These are phyloP conservation scores for Chrysosphaeria jannelii DNA, from an alignment of 2,329 filamentous ascomycete genomes.

Conservation along the genomic window DNA sequence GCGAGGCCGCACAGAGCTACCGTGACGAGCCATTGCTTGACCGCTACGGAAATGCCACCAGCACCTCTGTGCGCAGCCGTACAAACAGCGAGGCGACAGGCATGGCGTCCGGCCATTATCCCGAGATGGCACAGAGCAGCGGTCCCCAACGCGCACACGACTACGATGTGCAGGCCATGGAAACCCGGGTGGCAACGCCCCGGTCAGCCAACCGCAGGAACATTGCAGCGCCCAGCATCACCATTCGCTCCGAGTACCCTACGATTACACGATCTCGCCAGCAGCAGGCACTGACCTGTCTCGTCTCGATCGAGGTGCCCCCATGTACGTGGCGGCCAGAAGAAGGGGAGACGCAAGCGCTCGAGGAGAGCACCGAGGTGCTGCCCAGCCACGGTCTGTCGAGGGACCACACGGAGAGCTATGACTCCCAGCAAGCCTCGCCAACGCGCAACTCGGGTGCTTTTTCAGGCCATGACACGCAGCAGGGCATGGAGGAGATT, in stretches of 20 bases:
- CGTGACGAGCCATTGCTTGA: constrained; percentile 17
- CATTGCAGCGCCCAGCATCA: constrained; percentile 75
- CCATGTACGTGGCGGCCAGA: constrained; percentile 78
- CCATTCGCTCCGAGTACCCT: constrained; percentile 85
- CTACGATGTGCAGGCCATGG: constrained; percentile 91
- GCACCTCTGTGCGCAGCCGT: constrained; percentile 40
- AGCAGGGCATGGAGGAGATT: constrained; percentile 48
- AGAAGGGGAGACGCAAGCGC: constrained; percentile 15
- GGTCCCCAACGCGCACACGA: constrained; percentile 48
- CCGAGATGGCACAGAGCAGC: constrained; percentile 40
- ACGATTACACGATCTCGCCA: constrained; percentile 76
- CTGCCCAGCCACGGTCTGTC: no score
- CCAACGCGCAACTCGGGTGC: constrained; percentile 25
- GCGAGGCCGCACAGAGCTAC: no score
- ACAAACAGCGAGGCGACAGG: constrained; percentile 54
- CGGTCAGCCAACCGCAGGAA: constrained; percentile 25
- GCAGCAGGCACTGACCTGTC: constrained; percentile 79
- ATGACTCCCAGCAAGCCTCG: constrained; percentile 11
- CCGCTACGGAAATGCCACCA: constrained; percentile 11
- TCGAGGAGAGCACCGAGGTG: no score
- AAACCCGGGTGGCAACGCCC: constrained; percentile 51
- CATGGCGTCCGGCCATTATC: constrained; percentile 44
- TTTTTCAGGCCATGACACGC: no score
- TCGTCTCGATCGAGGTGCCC: constrained; percentile 79
- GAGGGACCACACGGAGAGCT: no score